These are phyloP conservation scores for Cordyceps pruinosa DNA, from an alignment of 2,329 filamentous ascomycete genomes.

Conservation along the genomic window DNA sequence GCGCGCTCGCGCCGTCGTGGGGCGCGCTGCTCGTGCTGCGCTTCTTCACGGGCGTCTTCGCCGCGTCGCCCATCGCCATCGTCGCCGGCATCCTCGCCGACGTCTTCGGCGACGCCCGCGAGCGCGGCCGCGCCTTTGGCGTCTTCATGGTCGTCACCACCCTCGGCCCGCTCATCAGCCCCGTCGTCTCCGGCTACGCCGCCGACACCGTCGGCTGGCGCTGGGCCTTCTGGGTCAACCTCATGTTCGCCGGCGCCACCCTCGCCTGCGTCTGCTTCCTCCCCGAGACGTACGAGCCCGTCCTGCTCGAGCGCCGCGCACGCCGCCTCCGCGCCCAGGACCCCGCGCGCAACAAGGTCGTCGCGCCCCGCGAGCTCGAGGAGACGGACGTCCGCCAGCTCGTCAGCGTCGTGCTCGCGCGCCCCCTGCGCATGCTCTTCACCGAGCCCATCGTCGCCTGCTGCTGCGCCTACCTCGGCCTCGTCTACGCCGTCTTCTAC, in stretches of 20 bases:
- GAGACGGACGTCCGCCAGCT: constrained; percentile 50
- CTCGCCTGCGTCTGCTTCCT: constrained; percentile 55
- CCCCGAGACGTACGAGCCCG: constrained; percentile 56
- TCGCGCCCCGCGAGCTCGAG: constrained; percentile 59
- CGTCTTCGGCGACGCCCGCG: constrained; percentile 46
- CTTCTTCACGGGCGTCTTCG: constrained; percentile 46
- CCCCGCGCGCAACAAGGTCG: constrained; percentile 39
- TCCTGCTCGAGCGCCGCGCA: constrained; percentile 52
- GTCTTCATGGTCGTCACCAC: constrained; percentile 60
- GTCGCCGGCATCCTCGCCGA: constrained; percentile 60
- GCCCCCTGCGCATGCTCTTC: constrained; percentile 65
- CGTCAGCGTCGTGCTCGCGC: constrained; percentile 60
- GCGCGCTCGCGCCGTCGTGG: constrained; percentile 47
- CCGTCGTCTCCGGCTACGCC: constrained; percentile 58
- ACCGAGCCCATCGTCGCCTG: constrained; percentile 68
- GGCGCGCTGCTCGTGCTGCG: constrained; percentile 47
- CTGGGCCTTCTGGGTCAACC: constrained; percentile 63
- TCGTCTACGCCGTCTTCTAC: constrained; percentile 60
- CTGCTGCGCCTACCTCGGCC: constrained; percentile 62
- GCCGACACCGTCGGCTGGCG: constrained; percentile 55
- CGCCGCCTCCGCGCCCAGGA: constrained; percentile 48
- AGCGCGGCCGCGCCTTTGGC: constrained; percentile 54
- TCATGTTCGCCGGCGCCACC: constrained; percentile 60
- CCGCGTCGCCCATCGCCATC: constrained; percentile 54
- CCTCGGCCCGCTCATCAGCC: constrained; percentile 59